Evolutionary conservation across 2,329 filamentous ascomycete genomes (phyloP).

Genomic region (Pestalotiopsis sp.): DNA sequence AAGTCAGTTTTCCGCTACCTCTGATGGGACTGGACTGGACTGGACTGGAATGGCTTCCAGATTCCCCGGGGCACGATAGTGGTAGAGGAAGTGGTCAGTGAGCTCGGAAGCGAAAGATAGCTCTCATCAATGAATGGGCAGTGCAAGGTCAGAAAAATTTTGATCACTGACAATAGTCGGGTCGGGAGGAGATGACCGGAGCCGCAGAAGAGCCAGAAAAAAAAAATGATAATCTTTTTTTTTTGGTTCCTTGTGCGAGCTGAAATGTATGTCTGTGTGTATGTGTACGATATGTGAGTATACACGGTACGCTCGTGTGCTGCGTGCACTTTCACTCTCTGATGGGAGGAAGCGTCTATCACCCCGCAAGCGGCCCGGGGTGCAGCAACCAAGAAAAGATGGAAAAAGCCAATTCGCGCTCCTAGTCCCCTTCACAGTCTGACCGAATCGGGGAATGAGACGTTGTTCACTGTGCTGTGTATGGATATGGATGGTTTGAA

Average conservation of each 20-base stretch:
- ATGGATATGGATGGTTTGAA: background rate
- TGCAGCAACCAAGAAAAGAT: background rate
- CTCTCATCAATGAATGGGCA: background rate
- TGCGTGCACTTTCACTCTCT: background rate
- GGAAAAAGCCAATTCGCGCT: background rate
- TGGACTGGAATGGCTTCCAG: background rate
- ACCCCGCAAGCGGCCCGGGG: background rate
- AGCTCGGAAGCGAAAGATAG: background rate
- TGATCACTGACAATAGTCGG: background rate
- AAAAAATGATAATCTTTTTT: background rate
- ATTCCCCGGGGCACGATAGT: background rate
- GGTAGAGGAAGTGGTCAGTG: background rate
- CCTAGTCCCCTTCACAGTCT: background rate
- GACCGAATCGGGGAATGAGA: background rate
- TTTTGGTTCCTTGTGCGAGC: background rate
- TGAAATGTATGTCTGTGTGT: background rate
- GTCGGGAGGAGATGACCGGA: background rate
- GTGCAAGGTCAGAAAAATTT: background rate
- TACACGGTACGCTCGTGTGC: background rate
- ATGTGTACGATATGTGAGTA: background rate
- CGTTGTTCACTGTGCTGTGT: background rate
- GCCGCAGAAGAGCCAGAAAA: background rate
- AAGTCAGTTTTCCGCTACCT: background rate
- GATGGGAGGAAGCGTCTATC: background rate
- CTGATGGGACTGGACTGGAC: background rate